A percentile compares a stretch with the other conserved stretches of the same genome.
These are phyloP conservation scores for Heterococcus sp. DNA, from an alignment of 108 stramenopile genomes.

Conservation along the genomic window DNA sequence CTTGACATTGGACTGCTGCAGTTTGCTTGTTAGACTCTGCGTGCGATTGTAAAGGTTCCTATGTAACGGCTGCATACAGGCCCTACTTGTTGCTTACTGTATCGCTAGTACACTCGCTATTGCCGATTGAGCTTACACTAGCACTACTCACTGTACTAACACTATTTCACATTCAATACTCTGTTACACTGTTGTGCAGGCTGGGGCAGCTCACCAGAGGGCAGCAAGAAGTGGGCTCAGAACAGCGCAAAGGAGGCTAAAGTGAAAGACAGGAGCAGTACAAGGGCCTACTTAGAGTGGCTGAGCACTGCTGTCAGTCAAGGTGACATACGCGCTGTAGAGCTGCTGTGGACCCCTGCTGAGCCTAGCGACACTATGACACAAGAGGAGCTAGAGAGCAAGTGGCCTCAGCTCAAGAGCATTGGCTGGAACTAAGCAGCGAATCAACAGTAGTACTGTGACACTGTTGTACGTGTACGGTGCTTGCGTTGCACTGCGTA, in stretches of 20 bases:
- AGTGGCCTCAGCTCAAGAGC: constrained; percentile 17
- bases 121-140: not conserved
- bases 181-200: not conserved
- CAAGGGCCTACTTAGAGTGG: constrained; percentile 8
- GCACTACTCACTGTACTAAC: not conserved
- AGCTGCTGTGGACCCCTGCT: constrained; percentile 40
- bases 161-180: not conserved
- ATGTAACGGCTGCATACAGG: not conserved
- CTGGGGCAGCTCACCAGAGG: not conserved
- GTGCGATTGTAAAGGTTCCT: not conserved
- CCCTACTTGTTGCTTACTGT: not conserved
- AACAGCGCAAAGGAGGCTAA: not conserved
- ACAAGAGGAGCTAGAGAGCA: constrained; percentile 19
- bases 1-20: not conserved
- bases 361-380: constrained; percentile 3
- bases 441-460: no score
- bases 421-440: no score
- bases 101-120: not conserved
- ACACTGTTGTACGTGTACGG: no score
- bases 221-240: not conserved
- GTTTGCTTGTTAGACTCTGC: not conserved
- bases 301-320: constrained; percentile 8
- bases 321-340: constrained; percentile 7
- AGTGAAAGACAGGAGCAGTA: not conserved
- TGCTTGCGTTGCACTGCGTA: no score